Percentiles rank a stretch among this genome's conserved stretches.
These are phyloP conservation scores for Dianthus caryophyllus DNA, from an alignment of 148 eudicot genomes.

Conservation along the genomic window DNA sequence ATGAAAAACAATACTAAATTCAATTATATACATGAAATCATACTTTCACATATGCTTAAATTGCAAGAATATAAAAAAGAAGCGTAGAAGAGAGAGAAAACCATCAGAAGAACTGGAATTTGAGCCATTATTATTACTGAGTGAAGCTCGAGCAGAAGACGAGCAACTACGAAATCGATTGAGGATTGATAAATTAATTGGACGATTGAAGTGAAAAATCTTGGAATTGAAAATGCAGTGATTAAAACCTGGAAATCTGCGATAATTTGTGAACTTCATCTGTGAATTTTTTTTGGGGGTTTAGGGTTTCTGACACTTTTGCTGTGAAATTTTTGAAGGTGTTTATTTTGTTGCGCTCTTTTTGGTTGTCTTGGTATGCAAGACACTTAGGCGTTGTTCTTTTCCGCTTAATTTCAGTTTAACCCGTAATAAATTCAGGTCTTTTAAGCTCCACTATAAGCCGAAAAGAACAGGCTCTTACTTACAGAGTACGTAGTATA, in stretches of 20 bases:
- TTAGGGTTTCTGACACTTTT: not conserved
- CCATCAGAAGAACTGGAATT: constrained; percentile 48
- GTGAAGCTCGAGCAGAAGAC: constrained; percentile 36
- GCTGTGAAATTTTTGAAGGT: too few relatives aligned
- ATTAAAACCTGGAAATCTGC: constrained; percentile 25
- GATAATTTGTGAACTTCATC: constrained; percentile 46
- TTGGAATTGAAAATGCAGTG: constrained; percentile 15
- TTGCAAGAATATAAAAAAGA: not conserved
- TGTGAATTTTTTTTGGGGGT: not conserved
- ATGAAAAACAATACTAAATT: too few relatives aligned
- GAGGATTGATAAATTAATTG: constrained; percentile 29
- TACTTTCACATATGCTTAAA: not conserved
- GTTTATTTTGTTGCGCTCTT: too few relatives aligned
- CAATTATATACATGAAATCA: not conserved
- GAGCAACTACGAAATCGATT: constrained; percentile 27
- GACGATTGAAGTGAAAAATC: constrained; percentile 22
- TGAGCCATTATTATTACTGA: constrained; percentile 32
- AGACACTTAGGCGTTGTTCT: too few relatives aligned
- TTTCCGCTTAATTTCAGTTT: too few relatives aligned
- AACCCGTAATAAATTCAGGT: too few relatives aligned
- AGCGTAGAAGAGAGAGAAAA: not conserved
- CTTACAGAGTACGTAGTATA: too few relatives aligned
- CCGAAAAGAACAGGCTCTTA: too few relatives aligned
- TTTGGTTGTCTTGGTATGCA: too few relatives aligned
- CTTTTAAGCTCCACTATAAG: too few relatives aligned